A percentile compares a stretch with the other conserved stretches of the same genome.
Evolutionary conservation across 805 yeast species (phyloP).

Genomic region (Metschnikowia proteae): DNA sequence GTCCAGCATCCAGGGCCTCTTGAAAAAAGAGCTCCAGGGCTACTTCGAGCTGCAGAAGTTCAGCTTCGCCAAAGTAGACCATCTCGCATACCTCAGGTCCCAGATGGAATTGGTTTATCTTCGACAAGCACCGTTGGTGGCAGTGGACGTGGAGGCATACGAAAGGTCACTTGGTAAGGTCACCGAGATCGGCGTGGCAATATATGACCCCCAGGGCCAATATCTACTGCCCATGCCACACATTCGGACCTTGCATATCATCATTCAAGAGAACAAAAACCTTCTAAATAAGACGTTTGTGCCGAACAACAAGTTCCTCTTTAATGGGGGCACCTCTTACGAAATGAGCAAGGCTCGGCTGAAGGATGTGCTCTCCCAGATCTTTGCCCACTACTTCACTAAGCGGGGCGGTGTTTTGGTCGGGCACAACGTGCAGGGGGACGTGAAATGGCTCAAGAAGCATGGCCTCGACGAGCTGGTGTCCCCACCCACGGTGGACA

Average conservation of each 20-base stretch:
- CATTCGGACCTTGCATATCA: slow-evolving; percentile 20
- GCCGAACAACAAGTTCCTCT: slow-evolving; percentile 21
- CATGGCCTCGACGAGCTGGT: slow-evolving; percentile 11
- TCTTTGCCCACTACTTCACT: slow-evolving; percentile 18
- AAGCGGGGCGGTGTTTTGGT: slow-evolving; percentile 19
- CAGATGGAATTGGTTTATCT: slow-evolving; percentile 21
- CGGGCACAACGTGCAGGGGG: slow-evolving; percentile 17
- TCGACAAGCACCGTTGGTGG: slow-evolving; percentile 21
- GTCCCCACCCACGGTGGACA: slow-evolving; percentile 18
- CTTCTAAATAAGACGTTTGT: slow-evolving; percentile 19
- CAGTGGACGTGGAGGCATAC: slow-evolving; percentile 29
- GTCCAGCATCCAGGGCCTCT: not conserved
- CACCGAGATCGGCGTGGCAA: slow-evolving; percentile 25
- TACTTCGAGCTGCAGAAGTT: slow-evolving; percentile 12
- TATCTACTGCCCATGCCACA: slow-evolving; percentile 17
- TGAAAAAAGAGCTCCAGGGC: slow-evolving; percentile 5
- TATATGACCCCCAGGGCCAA: slow-evolving; percentile 22
- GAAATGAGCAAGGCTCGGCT: slow-evolving; percentile 13
- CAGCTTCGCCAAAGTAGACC: slow-evolving; percentile 8
- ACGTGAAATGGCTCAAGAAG: slow-evolving; percentile 15
- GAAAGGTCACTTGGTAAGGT: slow-evolving; percentile 16
- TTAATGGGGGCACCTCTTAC: slow-evolving; percentile 23
- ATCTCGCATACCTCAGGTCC: slow-evolving; percentile 10
- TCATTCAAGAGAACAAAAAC: slow-evolving; percentile 18
- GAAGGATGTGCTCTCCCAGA: slow-evolving; percentile 7